Evolutionary conservation across 257 asterid genomes (phyloP).

Genomic region (Jaltomata sinuosa): DNA sequence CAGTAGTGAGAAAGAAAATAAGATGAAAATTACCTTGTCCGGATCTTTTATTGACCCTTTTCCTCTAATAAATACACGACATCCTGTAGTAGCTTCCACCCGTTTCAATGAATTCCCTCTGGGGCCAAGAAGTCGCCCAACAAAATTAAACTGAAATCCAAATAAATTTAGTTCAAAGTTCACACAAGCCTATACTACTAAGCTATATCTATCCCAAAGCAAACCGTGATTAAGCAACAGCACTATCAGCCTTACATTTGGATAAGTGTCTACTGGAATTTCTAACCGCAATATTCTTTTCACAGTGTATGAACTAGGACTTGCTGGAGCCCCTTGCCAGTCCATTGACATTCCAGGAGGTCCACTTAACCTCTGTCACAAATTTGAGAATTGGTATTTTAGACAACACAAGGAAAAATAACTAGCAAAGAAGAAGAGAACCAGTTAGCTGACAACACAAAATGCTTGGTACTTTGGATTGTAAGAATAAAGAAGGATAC

Average conservation of each 20-base stretch:
- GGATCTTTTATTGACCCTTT: conserved; percentile 97
- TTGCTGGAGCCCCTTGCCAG: conserved; percentile 99
- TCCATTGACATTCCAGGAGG: conserved; percentile 97
- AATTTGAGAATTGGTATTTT: not conserved
- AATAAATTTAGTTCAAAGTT: not conserved
- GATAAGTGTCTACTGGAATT: conserved; percentile 89
- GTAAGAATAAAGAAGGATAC: not conserved
- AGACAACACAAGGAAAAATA: not conserved
- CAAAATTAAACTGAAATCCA: conserved; percentile 76
- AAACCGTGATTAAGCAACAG: not conserved
- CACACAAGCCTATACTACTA: not conserved
- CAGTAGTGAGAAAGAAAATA: not conserved
- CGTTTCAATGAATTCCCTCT: conserved; percentile 94
- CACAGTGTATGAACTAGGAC: conserved; percentile 91
- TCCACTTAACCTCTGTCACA: conserved; percentile 65
- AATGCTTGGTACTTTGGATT: not conserved
- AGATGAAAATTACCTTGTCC: conserved; percentile 54
- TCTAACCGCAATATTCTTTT: conserved; percentile 90
- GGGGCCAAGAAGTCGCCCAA: conserved; percentile 97
- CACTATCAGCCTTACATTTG: conserved; percentile 46
- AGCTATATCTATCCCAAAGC: not conserved
- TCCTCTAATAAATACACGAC: conserved; percentile 96
- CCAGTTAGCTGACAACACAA: not conserved
- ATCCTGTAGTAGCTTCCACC: conserved; percentile 94
- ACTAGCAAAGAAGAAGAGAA: not conserved